Conservation (phyloP, 2,329 filamentous ascomycete genomes). For the Annulohypoxylon truncatum region DNA sequence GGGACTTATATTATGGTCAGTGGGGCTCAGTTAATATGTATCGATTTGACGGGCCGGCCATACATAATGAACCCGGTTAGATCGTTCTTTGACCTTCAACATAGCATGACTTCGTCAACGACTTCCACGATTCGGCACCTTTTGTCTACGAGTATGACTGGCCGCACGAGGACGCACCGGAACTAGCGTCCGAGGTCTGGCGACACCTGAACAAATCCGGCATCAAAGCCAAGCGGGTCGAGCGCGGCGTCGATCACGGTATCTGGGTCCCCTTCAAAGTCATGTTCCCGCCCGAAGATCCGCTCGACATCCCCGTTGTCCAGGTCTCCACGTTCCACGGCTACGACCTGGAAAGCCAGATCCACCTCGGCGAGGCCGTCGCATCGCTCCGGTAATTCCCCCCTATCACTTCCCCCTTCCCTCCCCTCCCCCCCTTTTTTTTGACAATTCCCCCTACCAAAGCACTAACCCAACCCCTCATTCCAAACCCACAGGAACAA, state of each 20-base stretch:
- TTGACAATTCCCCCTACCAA: background rate
- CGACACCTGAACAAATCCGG: slow-evolving; percentile 32
- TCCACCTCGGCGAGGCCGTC: slow-evolving; percentile 40
- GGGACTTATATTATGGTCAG: slow-evolving; percentile 41
- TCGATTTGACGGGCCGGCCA: background rate
- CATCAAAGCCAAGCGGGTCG: slow-evolving; percentile 41
- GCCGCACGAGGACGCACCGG: slow-evolving; percentile 40
- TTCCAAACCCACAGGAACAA: slow-evolving; percentile 15
- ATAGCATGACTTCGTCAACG: slow-evolving; percentile 43
- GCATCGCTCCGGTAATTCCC: slow-evolving; percentile 30
- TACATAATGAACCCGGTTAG: background rate
- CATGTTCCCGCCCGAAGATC: slow-evolving; percentile 41
- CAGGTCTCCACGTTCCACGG: slow-evolving; percentile 42
- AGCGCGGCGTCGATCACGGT: slow-evolving; percentile 42
- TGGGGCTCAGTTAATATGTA: background rate
- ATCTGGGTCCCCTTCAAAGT: slow-evolving; percentile 43
- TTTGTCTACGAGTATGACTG: slow-evolving; percentile 44
- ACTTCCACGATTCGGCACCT: slow-evolving; percentile 42
- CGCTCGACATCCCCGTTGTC: slow-evolving; percentile 40
- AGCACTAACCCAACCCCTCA: too few relatives aligned
- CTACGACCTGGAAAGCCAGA: slow-evolving; percentile 40
- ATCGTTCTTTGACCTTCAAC: background rate
- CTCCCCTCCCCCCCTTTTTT: background rate
- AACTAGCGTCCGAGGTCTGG: slow-evolving; percentile 38
- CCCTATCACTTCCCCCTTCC: background rate